These are phyloP conservation scores for Skeletonema tropicum DNA, from an alignment of 108 stramenopile species.

Conservation along the genomic window DNA sequence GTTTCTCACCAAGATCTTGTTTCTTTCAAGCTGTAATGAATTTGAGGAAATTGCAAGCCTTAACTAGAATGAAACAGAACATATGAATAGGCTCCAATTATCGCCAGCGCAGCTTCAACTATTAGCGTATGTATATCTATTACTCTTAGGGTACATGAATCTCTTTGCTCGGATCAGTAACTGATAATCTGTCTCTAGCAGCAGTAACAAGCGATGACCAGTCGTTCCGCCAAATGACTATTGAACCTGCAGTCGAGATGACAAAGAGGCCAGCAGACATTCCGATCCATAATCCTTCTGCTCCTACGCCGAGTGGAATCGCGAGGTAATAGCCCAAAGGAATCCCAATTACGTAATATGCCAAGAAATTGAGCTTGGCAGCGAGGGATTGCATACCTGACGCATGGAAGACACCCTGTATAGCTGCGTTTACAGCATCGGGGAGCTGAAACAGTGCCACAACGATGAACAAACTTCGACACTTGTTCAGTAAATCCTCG, in stretches of 20 bases:
- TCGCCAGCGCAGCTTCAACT: too few species aligned
- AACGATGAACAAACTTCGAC: too few species aligned
- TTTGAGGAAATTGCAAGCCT: too few species aligned
- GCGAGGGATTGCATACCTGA: slow-evolving; percentile 37
- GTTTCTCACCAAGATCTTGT: too few species aligned
- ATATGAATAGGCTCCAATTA: too few species aligned
- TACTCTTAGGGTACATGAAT: background rate
- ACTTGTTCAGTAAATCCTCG: slow-evolving; percentile 23
- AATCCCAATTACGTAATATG: slow-evolving; percentile 49
- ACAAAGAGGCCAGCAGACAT: slow-evolving; percentile 14
- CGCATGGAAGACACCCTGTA: slow-evolving; percentile 49
- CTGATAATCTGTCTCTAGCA: background rate
- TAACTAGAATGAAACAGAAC: too few species aligned
- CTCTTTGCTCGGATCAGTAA: background rate
- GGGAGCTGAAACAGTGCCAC: slow-evolving; percentile 46
- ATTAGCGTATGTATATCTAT: too few species aligned
- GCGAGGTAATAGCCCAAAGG: slow-evolving; percentile 41
- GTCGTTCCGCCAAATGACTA: slow-evolving; percentile 1
- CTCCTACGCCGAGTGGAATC: background rate
- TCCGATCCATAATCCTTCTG: slow-evolving; percentile 23
- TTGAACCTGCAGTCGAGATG: slow-evolving; percentile 13
- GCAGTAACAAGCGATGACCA: background rate
- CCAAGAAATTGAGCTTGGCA: slow-evolving; percentile 48
- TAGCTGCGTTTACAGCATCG: slow-evolving; percentile 35
- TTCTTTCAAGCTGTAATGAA: too few species aligned